phyloP scores from a whole-genome alignment of 495 filamentous ascomycete genomes.

The Parathielavia hyrcaniae region DNA sequence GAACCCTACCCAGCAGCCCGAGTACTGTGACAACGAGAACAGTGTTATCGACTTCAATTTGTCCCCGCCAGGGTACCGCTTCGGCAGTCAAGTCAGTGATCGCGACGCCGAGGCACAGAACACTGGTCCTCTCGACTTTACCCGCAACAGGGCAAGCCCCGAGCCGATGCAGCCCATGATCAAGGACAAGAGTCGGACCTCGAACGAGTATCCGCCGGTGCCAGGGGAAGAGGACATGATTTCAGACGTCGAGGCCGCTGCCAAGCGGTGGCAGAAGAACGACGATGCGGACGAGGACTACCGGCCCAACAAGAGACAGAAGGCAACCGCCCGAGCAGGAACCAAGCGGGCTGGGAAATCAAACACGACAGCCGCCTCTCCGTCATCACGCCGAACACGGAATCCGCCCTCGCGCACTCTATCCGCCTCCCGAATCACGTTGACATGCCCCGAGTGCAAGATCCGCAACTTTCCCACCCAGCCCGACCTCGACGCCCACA shows the following conservation, averaged over 20 bases:
- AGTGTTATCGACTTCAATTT: constrained; percentile 17
- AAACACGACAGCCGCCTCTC: background rate
- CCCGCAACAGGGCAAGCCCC: constrained; percentile 19
- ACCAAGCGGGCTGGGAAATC: background rate
- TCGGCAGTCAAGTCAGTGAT: constrained; percentile 20
- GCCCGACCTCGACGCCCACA: constrained; percentile 41
- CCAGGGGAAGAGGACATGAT: constrained; percentile 4
- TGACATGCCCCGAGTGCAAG: constrained; percentile 21
- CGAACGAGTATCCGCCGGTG: constrained; percentile 18
- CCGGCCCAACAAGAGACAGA: constrained; percentile 19
- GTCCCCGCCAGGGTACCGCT: constrained; percentile 12
- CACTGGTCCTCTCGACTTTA: constrained; percentile 2
- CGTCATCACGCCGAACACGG: background rate
- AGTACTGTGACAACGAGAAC: constrained; percentile 31
- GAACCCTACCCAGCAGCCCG: constrained; percentile 31
- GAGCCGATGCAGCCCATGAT: constrained; percentile 21
- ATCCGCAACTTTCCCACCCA: constrained; percentile 38
- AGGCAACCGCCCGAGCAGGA: constrained; percentile 16
- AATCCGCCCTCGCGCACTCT: background rate
- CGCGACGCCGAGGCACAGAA: constrained; percentile 14
- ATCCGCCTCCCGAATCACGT: background rate
- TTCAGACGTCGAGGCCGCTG: background rate
- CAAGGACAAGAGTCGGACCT: constrained; percentile 33
- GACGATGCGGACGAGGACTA: constrained; percentile 20
- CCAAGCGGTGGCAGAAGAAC: constrained; percentile 26